Base-by-base conservation (phyloP, 2,329 filamentous ascomycete species). In the Nannizziopsis barbatae region DNA sequence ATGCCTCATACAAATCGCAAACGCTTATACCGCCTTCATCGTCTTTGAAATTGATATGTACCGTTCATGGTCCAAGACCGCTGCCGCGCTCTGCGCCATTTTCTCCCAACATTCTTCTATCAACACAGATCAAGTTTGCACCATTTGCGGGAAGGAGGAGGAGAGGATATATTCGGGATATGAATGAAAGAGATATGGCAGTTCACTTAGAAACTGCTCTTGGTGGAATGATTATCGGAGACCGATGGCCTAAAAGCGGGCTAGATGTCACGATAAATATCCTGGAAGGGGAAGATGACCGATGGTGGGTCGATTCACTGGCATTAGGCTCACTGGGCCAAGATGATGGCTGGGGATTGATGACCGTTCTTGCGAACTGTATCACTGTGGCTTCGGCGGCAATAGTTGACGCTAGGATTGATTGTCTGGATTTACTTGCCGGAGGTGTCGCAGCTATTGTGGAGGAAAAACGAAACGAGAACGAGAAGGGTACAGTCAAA, bases 241-340 rank as follows among this genome's bases (percentile, higher is more conserved):
- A 95, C 63, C 76, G 90, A 50, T 98, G 90, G 86, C 92, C 92
- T n/a, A 98, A 98, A 73, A 95, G 87, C 64, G 89, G 87, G 39
- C 82, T 95, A n/a, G 92, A 98, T 63, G 82, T 98, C 36, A 83
- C 95, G 14, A 80, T 98, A 42, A 95, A 88, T 0, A 81, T 98
- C 42, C 73, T 98, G 14, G 92, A 98, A 68, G 90, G 87, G 2
- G 92, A 96, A 61, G 86, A 95, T 62, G 84, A 90, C 58, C 71
- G 73, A 32, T 80, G 77, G 74, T 79, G 76, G 75, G 45, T 30
- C 3, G 75, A 79, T 61, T 7, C 71, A 67, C 50, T 67, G 57
- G 15, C 64, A 62, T 49, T 76, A 63, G 63, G 76, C 65, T 30
- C 72, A 41, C 36, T 52, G 30, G 53, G 58, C 5, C 52, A 70